Base-by-base conservation (phyloP, 2,329 filamentous ascomycete species). In the Claviceps monticola region DNA sequence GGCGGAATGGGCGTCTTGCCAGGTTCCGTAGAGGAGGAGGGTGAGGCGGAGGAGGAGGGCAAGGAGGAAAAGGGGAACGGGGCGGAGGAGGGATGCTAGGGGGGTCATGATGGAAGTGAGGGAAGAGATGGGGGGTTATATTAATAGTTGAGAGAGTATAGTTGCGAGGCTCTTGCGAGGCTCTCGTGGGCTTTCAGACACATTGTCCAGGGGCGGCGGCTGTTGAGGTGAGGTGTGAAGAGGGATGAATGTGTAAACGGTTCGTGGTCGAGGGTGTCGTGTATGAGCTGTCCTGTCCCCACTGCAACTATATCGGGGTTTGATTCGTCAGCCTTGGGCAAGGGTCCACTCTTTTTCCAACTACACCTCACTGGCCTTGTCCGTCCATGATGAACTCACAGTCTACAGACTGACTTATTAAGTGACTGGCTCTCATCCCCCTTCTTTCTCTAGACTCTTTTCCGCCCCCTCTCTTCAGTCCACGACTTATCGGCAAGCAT, bases 1-100 rank as follows among this genome's bases (percentile, higher is more conserved):
- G 14, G 91, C 83, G 7, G 89, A 94, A 69, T 90, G 77, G 54
- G 88, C 84, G 69, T 98, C 93, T 71, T 98, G 93, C 74, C 87
- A 90, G 55, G 88, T 79, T 53, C 93, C 91, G 66, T 97, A 97
- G 61, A 94, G 65, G 48, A 97, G 78, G 56, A 98, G 82, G 36
- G 72, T 66, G 5, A 80, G 64, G 55, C 93, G 87, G 23, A 98
- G 77, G 47, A 82, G 60, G 51, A 82, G 71, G 49, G 79, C 74
- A 13, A 77, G 66, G 50, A 69, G 56, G 65, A 84, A 80, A 60
- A 85, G 74, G 8, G 75, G 72, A 9, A 56, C 26, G 38, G 67
- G 67, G 41, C 61, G 60, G 21, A 69, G 59, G 49, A 69, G 60
- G 23, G 60, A 49, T 5, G 57, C 46, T 47, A 59, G 48, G 14